Evolutionary conservation across 345 rosid genomes (phyloP).

Genomic region (Abelmoschus esculentus): DNA sequence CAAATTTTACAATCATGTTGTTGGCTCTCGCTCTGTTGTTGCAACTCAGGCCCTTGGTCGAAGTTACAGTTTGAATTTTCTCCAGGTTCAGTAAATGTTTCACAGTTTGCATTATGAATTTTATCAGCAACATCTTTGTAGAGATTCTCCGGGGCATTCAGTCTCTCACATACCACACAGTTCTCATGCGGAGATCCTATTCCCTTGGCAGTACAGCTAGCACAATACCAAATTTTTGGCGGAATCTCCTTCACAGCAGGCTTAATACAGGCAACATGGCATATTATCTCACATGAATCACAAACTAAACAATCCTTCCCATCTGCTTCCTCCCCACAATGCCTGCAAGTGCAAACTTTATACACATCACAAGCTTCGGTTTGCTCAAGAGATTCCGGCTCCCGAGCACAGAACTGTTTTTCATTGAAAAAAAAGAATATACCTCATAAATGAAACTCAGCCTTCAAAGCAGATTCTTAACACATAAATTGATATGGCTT

Average conservation of each 20-base stretch:
- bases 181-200: no score
- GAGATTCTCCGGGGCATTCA: slow-evolving; percentile 23
- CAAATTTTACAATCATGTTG: slow-evolving; percentile 48
- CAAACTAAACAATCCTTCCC: slow-evolving; percentile 63
- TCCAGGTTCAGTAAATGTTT: slow-evolving; percentile 24
- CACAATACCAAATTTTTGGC: slow-evolving; percentile 66
- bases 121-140: slow-evolving; percentile 22
- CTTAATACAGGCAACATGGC: slow-evolving; percentile 72
- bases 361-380: slow-evolving; percentile 24
- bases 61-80: slow-evolving; percentile 37
- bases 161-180: no score
- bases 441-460: slow-evolving; percentile 2
- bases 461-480: not conserved
- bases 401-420: slow-evolving; percentile 35
- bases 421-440: slow-evolving; percentile 11
- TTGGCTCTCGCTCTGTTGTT: slow-evolving; percentile 15
- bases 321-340: slow-evolving; percentile 60
- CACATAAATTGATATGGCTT: not conserved
- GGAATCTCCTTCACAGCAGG: slow-evolving; percentile 63
- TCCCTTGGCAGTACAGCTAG: slow-evolving; percentile 49
- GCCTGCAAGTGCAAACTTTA: slow-evolving; percentile 43
- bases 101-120: slow-evolving; percentile 22
- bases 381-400: slow-evolving; percentile 34
- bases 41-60: slow-evolving; percentile 20
- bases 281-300: slow-evolving; percentile 78